These are phyloP conservation scores for Penicillium nordicum DNA, from an alignment of 2,329 filamentous ascomycete genomes.

Conservation along the genomic window DNA sequence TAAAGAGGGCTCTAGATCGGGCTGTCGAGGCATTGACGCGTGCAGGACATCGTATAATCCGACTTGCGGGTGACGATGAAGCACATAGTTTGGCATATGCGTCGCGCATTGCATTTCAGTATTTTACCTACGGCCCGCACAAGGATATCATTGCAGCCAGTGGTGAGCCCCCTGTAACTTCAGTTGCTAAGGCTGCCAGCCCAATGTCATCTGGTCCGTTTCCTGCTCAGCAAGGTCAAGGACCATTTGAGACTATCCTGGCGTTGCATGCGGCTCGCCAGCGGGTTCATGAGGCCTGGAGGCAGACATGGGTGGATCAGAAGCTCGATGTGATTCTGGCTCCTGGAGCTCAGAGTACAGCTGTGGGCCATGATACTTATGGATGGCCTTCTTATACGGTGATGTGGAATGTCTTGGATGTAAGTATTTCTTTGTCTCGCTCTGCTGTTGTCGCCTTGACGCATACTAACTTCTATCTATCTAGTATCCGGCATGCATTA, in stretches of 20 bases:
- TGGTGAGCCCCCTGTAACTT: conserved; percentile 47
- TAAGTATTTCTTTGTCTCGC: conserved; percentile 27
- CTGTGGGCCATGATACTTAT: conserved; percentile 50
- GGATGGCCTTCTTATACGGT: conserved; percentile 45
- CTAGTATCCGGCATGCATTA: conserved; percentile 51
- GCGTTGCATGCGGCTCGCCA: conserved; percentile 41
- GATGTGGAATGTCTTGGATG: conserved; percentile 53
- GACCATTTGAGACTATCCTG: conserved; percentile 41
- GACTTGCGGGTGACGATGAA: conserved; percentile 32
- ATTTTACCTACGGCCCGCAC: conserved; percentile 33
- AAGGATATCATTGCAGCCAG: conserved; percentile 34
- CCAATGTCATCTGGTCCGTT: conserved; percentile 31
- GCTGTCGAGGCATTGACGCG: conserved; percentile 40
- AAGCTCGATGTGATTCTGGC: conserved; percentile 52
- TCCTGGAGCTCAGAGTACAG: conserved; percentile 50
- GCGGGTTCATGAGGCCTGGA: conserved; percentile 40
- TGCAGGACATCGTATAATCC: conserved; percentile 47
- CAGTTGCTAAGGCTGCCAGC: conserved; percentile 30
- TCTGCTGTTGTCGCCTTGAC: neutral
- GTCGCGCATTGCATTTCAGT: conserved; percentile 40
- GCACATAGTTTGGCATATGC: conserved; percentile 25
- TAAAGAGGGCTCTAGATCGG: conserved; percentile 45
- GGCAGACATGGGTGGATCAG: conserved; percentile 42
- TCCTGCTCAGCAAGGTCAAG: conserved; percentile 21
- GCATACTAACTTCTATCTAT: neutral